phyloP scores from a whole-genome alignment of 345 rosid genomes.

The Cardamine occulta region DNA sequence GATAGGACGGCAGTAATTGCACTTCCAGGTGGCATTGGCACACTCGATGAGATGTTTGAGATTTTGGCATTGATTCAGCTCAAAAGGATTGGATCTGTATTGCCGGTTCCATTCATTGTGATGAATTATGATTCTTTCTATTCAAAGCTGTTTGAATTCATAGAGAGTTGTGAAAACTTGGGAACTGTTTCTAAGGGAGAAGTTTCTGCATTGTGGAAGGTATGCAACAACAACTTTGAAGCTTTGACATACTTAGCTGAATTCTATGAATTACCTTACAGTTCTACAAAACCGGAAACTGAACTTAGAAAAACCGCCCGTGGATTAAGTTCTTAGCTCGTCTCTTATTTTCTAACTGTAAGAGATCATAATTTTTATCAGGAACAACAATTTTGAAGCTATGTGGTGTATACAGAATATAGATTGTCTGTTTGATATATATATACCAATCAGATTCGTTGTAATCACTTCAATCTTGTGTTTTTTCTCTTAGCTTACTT shows the following conservation, averaged over 20 bases:
- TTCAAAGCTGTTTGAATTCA: slow-evolving; percentile 73
- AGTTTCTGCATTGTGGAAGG: slow-evolving; percentile 76
- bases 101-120: slow-evolving; percentile 81
- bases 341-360: background rate
- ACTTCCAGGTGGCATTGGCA: slow-evolving; percentile 92
- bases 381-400: slow-evolving; percentile 7
- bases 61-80: slow-evolving; percentile 82
- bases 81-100: slow-evolving; percentile 70
- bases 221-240: slow-evolving; percentile 71
- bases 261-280: slow-evolving; percentile 56
- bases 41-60: slow-evolving; percentile 90
- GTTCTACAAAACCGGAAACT: slow-evolving; percentile 20
- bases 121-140: slow-evolving; percentile 89
- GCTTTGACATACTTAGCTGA: slow-evolving; percentile 72
- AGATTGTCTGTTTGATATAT: background rate
- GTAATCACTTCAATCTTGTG: slow-evolving; percentile 13
- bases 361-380: background rate
- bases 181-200: slow-evolving; percentile 81
- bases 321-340: slow-evolving; percentile 23
- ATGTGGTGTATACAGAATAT: background rate
- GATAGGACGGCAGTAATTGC: slow-evolving; percentile 82
- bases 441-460: slow-evolving; percentile 5
- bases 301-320: slow-evolving; percentile 31
- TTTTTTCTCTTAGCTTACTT: background rate
- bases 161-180: slow-evolving; percentile 70